Evolutionary conservation across 2,329 filamentous ascomycete species (phyloP).

Genomic region (Cadophora gregata): DNA sequence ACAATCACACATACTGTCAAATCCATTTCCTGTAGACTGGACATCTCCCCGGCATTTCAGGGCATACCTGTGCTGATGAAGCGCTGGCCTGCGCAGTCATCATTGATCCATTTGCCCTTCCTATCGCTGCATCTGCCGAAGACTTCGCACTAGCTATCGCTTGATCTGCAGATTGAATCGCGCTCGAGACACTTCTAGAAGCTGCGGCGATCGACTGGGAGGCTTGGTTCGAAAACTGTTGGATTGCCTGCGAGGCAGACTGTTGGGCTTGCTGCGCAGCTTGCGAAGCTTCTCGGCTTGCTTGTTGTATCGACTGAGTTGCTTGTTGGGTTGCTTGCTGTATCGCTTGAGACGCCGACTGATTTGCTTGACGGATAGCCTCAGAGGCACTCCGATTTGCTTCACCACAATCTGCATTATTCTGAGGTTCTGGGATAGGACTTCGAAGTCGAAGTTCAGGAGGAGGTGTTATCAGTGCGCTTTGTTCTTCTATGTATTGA

Average conservation of each 20-base stretch:
- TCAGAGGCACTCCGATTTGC: slow-evolving; percentile 37
- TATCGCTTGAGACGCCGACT: slow-evolving; percentile 33
- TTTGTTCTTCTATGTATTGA: slow-evolving; percentile 28
- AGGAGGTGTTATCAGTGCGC: slow-evolving; percentile 35
- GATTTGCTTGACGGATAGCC: slow-evolving; percentile 36
- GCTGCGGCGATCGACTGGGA: slow-evolving; percentile 38
- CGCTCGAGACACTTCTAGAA: slow-evolving; percentile 36
- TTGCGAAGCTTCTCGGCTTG: slow-evolving; percentile 34
- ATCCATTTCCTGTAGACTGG: not conserved
- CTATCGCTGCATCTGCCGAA: slow-evolving; percentile 35
- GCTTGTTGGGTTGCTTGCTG: slow-evolving; percentile 33
- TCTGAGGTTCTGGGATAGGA: slow-evolving; percentile 33
- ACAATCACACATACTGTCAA: slow-evolving; percentile 15
- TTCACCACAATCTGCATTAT: slow-evolving; percentile 30
- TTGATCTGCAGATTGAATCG: slow-evolving; percentile 37
- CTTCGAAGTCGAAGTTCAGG: slow-evolving; percentile 37
- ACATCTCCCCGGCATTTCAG: not conserved
- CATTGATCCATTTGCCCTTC: slow-evolving; percentile 34
- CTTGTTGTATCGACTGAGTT: slow-evolving; percentile 31
- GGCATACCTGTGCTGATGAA: slow-evolving; percentile 36
- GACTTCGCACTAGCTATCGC: slow-evolving; percentile 34
- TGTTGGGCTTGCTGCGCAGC: slow-evolving; percentile 35
- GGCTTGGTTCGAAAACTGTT: slow-evolving; percentile 32
- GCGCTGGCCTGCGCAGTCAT: slow-evolving; percentile 34
- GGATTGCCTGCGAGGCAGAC: slow-evolving; percentile 36